Percentiles rank a stretch among this genome's conserved stretches.
These are phyloP conservation scores for Colletotrichum sp. DNA, from an alignment of 2,329 filamentous ascomycete species.

Conservation along the genomic window DNA sequence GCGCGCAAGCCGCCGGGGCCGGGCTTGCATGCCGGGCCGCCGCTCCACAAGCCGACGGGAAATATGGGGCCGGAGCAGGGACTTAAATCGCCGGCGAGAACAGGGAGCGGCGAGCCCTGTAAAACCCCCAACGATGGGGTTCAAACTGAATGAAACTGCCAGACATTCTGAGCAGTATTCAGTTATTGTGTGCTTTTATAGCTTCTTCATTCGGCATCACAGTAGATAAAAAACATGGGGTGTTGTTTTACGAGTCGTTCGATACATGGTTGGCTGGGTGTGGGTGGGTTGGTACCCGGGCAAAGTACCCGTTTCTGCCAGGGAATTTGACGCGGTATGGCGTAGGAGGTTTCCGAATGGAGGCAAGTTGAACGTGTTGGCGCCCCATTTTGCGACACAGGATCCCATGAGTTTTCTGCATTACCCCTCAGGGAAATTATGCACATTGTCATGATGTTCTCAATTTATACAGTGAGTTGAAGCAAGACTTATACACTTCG, in stretches of 20 bases:
- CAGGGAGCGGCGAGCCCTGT: neutral
- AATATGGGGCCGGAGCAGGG: neutral
- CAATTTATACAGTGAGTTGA: neutral
- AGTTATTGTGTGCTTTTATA: neutral
- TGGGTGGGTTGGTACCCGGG: neutral
- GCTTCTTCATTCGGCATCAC: neutral
- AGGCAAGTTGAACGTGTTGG: slow-evolving; percentile 8
- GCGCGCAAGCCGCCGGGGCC: neutral
- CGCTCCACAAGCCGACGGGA: neutral
- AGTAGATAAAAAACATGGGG: neutral
- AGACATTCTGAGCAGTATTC: neutral
- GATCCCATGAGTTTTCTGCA: neutral
- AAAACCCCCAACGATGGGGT: neutral
- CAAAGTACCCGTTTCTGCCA: slow-evolving; percentile 10
- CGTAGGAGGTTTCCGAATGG: slow-evolving; percentile 18
- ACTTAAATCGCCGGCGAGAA: neutral
- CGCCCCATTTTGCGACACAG: neutral
- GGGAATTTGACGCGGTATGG: slow-evolving; percentile 13
- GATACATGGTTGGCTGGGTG: neutral
- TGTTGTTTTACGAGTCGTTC: neutral
- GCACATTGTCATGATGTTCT: neutral
- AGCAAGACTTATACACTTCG: neutral
- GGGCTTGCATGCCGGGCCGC: neutral
- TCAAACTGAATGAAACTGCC: neutral
- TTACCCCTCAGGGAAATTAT: neutral